Evolutionary conservation across 2,329 filamentous ascomycete species (phyloP), one percentile per base, ranked within the genome.

Genomic region (Xylaria sp.): DNA sequence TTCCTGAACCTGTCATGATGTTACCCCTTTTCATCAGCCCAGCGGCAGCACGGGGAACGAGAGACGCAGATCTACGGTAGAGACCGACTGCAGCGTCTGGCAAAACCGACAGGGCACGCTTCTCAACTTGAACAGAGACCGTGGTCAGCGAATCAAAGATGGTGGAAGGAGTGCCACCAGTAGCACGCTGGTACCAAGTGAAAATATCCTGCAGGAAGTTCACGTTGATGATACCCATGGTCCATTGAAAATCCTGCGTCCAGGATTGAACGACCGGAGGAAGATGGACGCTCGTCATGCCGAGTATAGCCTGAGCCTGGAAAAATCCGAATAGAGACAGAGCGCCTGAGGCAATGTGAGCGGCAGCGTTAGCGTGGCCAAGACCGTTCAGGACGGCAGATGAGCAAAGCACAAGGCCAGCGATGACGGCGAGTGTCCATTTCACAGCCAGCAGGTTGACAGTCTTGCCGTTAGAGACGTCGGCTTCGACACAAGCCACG

Each of bases 181-280:
- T 97, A 1, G 93, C 87, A 67, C 93, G 91, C 82, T 95, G 93
- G 81, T 97, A 97, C 93, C 93, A 97, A 39, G 92, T 94, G 66
- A 92, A 91, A 76, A 96, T 91, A 23, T 84, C 84, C 81, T 97
- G 92, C 80, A 97, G 85, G 81, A 96, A 96, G 41, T 85, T 83
- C 63, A 96, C 87, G 62, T 89, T 88, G 78, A 97, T 95, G 74
- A 97, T 93, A 75, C 93, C 93, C 92, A 97, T 94, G 77, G 90
- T 93, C 93, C 93, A 97, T 79, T 94, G 91, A 84, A 97, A 96
- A 80, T 96, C 94, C 82, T 96, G 93, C 0, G 93, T 96, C 93
- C 93, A 97, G 0, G 93, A 88, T 75, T 91, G 87, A 62, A 94
- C 93, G 67, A 95, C 92, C 0, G 93, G 93, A 2, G 93, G 93